Evolutionary conservation across 2,329 filamentous ascomycete species (phyloP).

Genomic region (Claviceps maximensis): DNA sequence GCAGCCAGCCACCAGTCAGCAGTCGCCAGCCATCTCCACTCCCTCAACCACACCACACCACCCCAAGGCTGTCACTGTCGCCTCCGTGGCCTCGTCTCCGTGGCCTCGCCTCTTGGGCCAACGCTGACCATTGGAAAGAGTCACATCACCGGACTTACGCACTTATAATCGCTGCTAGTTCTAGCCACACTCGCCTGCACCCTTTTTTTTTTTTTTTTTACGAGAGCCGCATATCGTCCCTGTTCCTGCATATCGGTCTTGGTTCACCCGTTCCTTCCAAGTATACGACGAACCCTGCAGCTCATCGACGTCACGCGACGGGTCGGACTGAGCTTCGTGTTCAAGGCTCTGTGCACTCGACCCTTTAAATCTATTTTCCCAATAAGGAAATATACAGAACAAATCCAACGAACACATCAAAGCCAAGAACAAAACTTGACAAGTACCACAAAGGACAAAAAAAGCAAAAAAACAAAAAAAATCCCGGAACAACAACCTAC

Average conservation of each 20-base stretch:
- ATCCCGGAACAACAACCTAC: neutral
- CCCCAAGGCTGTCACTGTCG: conserved; percentile 6
- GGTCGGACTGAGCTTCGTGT: neutral
- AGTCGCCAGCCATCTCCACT: neutral
- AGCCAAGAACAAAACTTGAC: too few relatives aligned
- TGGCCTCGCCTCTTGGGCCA: conserved; percentile 23
- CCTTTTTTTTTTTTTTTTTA: too few relatives aligned
- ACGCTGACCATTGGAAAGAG: conserved; percentile 14
- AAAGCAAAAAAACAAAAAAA: neutral
- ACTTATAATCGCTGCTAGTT: conserved; percentile 17
- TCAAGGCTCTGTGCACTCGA: neutral
- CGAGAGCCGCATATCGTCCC: conserved; percentile 9
- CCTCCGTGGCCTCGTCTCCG: conserved; percentile 14
- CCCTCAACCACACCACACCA: neutral
- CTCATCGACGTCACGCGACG: neutral
- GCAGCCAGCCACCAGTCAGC: neutral
- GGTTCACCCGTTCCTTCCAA: neutral
- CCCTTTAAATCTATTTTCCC: too few relatives aligned
- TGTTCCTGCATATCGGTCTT: conserved; percentile 19
- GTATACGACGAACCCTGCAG: neutral
- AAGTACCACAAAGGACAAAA: neutral
- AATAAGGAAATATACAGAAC: too few relatives aligned
- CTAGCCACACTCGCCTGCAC: conserved; percentile 1
- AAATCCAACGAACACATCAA: too few relatives aligned
- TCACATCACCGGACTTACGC: conserved; percentile 17